These are phyloP conservation scores for Hordeum marinum DNA, from an alignment of 176 grass and related monocot genomes.

Conservation along the genomic window DNA sequence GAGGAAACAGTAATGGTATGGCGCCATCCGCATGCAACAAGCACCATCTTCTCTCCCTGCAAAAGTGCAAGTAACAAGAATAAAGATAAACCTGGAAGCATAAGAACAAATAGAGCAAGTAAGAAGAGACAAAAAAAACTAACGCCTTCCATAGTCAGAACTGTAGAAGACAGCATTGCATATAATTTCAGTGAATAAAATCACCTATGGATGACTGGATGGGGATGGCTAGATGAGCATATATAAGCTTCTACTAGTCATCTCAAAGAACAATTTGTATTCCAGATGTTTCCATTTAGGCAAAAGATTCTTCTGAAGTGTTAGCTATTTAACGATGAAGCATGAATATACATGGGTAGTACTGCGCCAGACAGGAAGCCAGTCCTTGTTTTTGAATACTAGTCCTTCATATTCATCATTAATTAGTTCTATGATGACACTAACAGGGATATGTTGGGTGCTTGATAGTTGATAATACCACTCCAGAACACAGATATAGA, in stretches of 20 bases:
- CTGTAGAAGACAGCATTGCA: neutral
- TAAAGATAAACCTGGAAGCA: neutral
- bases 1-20: constrained; percentile 86
- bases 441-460: neutral
- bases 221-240: neutral
- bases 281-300: neutral
- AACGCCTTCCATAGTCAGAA: neutral
- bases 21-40: constrained; percentile 98
- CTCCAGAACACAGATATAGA: neutral
- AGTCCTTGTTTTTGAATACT: neutral
- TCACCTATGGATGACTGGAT: neutral
- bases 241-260: neutral
- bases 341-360: neutral
- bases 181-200: constrained; percentile 8
- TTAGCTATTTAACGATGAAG: constrained; percentile 10
- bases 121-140: neutral
- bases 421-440: neutral
- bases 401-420: neutral
- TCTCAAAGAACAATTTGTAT: neutral
- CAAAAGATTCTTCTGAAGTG: neutral
- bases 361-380: neutral
- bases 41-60: constrained; percentile 81
- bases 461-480: neutral
- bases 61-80: constrained; percentile 24
- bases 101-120: neutral